These are phyloP conservation scores for Ceratobasidium sp. DNA, from an alignment of 1,284 basidiomycete genomes.

Conservation along the genomic window DNA sequence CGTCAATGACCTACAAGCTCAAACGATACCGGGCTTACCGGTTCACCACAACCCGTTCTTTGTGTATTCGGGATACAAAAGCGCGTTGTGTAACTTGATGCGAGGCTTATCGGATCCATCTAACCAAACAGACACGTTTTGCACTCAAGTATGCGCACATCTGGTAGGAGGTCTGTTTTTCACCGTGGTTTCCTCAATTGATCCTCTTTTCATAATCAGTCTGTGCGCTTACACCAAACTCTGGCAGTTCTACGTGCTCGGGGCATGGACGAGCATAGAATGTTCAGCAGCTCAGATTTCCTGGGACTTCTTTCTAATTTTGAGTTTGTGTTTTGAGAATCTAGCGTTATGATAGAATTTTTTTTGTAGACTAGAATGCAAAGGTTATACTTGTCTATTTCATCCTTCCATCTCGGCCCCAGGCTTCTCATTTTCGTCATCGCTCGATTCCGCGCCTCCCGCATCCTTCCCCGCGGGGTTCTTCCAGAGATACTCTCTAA, in stretches of 20 bases:
- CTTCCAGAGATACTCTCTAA: slow-evolving; percentile 56
- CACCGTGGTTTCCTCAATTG: neutral
- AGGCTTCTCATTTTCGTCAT: slow-evolving; percentile 63
- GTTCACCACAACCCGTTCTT: slow-evolving; percentile 15
- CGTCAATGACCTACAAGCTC: slow-evolving; percentile 4
- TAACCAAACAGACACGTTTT: neutral
- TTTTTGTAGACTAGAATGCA: no score
- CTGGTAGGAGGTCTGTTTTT: neutral
- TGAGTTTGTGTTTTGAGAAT: neutral
- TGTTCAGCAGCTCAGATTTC: slow-evolving; percentile 5
- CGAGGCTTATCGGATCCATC: neutral
- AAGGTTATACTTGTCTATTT: slow-evolving; percentile 35
- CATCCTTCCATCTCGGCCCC: slow-evolving; percentile 77
- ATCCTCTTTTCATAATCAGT: neutral
- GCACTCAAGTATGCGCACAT: neutral
- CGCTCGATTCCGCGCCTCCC: slow-evolving; percentile 58
- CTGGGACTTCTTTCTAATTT: neutral
- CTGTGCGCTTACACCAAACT: neutral
- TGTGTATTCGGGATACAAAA: slow-evolving; percentile 11
- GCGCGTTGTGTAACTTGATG: neutral
- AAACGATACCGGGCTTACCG: neutral
- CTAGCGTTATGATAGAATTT: neutral
- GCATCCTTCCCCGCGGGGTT: slow-evolving; percentile 51
- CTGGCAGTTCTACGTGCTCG: slow-evolving; percentile 3
- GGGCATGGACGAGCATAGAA: slow-evolving; percentile 7